These are phyloP conservation scores for Aspergillus caelatus DNA, from an alignment of 2,329 filamentous ascomycete genomes.

Conservation along the genomic window DNA sequence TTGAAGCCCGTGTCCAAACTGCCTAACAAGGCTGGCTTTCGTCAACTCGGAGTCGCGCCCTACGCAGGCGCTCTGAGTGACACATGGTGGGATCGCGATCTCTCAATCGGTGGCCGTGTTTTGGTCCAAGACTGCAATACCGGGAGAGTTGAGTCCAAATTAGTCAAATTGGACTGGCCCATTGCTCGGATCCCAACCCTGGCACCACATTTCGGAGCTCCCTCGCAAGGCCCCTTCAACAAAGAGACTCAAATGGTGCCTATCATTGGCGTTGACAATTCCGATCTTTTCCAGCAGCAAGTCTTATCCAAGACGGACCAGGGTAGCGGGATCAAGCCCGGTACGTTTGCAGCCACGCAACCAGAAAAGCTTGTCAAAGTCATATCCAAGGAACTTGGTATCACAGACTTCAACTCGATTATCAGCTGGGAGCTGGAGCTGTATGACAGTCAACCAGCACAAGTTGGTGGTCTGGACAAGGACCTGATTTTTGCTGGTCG, in stretches of 20 bases:
- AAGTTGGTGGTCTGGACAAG: conserved; percentile 79
- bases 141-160: conserved; percentile 75
- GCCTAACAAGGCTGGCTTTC: conserved; percentile 79
- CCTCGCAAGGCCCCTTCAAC: conserved; percentile 69
- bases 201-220: conserved; percentile 88
- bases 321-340: conserved; percentile 50
- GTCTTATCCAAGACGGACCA: conserved; percentile 30
- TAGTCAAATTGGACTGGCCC: conserved; percentile 93
- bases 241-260: conserved; percentile 92
- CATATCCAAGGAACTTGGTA: conserved; percentile 76
- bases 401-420: conserved; percentile 73
- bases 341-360: conserved; percentile 79
- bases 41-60: conserved; percentile 87
- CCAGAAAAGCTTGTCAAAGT: conserved; percentile 81
- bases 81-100: conserved; percentile 97
- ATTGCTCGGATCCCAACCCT: conserved; percentile 91
- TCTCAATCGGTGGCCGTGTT: conserved; percentile 87
- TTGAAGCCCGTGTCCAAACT: conserved; percentile 89
- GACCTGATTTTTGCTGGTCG: conserved; percentile 95
- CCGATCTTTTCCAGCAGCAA: conserved; percentile 51
- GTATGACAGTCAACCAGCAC: conserved; percentile 85
- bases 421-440: conserved; percentile 97
- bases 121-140: conserved; percentile 72
- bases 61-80: conserved; percentile 85
- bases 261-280: conserved; percentile 84